Evolutionary conservation across 441 rosid genomes (phyloP), one percentile per base, ranked within the genome.

Genomic region (Theobroma grandiflorum): DNA sequence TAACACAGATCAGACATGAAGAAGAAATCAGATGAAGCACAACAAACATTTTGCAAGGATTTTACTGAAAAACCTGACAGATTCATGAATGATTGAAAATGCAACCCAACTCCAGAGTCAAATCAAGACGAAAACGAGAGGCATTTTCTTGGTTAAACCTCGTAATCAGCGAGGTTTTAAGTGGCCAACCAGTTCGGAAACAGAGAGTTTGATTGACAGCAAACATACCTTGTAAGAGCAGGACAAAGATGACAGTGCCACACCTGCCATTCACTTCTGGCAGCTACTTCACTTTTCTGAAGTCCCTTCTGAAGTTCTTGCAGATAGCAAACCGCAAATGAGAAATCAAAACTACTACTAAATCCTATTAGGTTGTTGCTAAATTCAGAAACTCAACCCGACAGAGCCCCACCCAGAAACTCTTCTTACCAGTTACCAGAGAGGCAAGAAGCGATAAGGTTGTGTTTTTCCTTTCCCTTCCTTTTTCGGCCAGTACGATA

Each of bases 181-280:
- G 45, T 5, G 15, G 4, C 8, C 15, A 53, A 53, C 1, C 2
- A 2, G 2, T 3, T 5, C 18, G 20, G 58, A 15, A 53, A 20
- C 1, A 4, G n/a, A 1, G 8, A 16, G 63, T 18, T 8, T 8
- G 11, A 66, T 3, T 35, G 47, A 38, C 16, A 58, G 50, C n/a
- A 15, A 74, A 74, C 20, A 20, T 43, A 74, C 78, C 78, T 74
- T 74, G 78, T 42, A 59, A 59, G 68, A 55, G 78, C 78, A 74
- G 55, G 67, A 74, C 26, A 74, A 74, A 61, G 78, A 82, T 20
- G 80, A 79, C 68, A 74, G 73, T 15, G 82, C 84, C 37, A 52
- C n/a, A 8, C 82, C 80, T 69, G 84, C 82, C 84, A 81, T 81
- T 81, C 40, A 55, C 72, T 50, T 45, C 31, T 26, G 31, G 31